These are phyloP conservation scores for Plasmodium adleri DNA, from an alignment of 169 alveolate genomes.

Conservation along the genomic window DNA sequence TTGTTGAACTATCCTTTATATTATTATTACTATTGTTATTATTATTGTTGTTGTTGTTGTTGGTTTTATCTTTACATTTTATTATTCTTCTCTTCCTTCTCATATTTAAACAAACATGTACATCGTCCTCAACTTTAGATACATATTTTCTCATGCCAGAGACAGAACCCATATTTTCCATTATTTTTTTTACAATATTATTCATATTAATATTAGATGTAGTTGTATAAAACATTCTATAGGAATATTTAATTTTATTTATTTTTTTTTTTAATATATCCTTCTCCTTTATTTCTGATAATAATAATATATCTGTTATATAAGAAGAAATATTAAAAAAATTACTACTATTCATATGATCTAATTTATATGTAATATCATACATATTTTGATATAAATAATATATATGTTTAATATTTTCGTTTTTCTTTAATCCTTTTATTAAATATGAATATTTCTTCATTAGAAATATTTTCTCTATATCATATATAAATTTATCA, in stretches of 20 bases:
- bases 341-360: slow-evolving; percentile 63
- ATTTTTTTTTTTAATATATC: slow-evolving; percentile 72
- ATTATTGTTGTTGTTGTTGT: background rate
- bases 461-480: slow-evolving; percentile 30
- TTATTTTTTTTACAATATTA: slow-evolving; percentile 29
- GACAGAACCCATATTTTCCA: background rate
- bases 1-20: slow-evolving; percentile 26
- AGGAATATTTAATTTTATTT: slow-evolving; percentile 45
- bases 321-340: slow-evolving; percentile 59
- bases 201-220: background rate
- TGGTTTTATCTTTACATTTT: slow-evolving; percentile 12
- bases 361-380: slow-evolving; percentile 44
- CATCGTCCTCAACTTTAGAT: background rate
- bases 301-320: slow-evolving; percentile 62
- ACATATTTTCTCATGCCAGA: background rate
- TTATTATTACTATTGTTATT: background rate
- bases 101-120: background rate
- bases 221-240: slow-evolving; percentile 3
- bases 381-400: slow-evolving; percentile 74
- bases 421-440: slow-evolving; percentile 27
- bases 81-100: slow-evolving; percentile 14
- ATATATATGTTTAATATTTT: slow-evolving; percentile 53
- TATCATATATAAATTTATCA: slow-evolving; percentile 50
- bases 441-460: slow-evolving; percentile 42
- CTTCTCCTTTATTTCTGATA: slow-evolving; percentile 31